A percentile compares a stretch with the other conserved stretches of the same genome.
Evolutionary conservation across 495 filamentous ascomycete species (phyloP).

Genomic region (Thermochaetoides thermophila): DNA sequence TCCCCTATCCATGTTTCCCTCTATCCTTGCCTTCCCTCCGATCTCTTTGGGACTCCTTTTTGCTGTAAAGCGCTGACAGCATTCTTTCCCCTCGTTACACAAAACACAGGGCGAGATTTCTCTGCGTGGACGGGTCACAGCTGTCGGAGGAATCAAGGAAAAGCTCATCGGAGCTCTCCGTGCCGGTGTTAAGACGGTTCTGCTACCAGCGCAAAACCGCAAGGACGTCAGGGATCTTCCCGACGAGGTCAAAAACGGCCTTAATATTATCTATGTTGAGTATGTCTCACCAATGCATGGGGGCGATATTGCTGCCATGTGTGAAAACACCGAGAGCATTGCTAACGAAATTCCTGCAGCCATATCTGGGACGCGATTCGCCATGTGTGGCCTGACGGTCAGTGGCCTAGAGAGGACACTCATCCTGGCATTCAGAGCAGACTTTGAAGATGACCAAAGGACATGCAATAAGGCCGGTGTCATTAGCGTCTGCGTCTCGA

Average conservation of each 20-base stretch:
- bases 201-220: slow-evolving; percentile 75
- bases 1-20: not conserved
- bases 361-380: slow-evolving; percentile 84
- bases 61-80: slow-evolving; percentile 13
- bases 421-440: slow-evolving; percentile 20
- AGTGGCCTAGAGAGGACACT: slow-evolving; percentile 60
- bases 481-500: too few species aligned
- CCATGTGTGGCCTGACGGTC: slow-evolving; percentile 68
- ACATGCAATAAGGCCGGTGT: too few species aligned
- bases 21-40: not conserved
- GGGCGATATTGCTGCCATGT: not conserved
- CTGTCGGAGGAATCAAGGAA: slow-evolving; percentile 95
- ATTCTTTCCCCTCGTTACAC: slow-evolving; percentile 4
- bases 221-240: slow-evolving; percentile 92
- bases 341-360: slow-evolving; percentile 21
- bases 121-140: slow-evolving; percentile 70
- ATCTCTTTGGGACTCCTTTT: not conserved
- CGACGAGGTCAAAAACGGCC: slow-evolving; percentile 70
- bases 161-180: slow-evolving; percentile 90
- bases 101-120: slow-evolving; percentile 60
- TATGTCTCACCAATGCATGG: slow-evolving; percentile 27
- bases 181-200: slow-evolving; percentile 86
- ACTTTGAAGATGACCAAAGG: slow-evolving; percentile 10
- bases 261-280: slow-evolving; percentile 82
- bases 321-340: too few species aligned